phyloP scores from a whole-genome alignment of 768 basidiomycete genomes.

The Boletus sp. region DNA sequence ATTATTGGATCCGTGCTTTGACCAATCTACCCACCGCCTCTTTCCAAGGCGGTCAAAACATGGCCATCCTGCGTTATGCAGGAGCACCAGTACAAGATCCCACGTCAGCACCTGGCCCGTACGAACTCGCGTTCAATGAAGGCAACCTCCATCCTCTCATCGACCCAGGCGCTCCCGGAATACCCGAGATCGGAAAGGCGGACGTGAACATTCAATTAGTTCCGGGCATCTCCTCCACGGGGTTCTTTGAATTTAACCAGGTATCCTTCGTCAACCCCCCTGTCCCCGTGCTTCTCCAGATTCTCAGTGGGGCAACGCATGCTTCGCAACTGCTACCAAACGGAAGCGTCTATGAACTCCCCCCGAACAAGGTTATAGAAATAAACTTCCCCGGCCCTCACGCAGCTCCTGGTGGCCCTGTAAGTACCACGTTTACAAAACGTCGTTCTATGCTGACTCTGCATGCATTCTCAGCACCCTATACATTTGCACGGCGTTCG shows the following conservation, averaged over 20 bases:
- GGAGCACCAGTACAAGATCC: conserved; percentile 48
- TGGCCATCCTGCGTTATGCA: conserved; percentile 51
- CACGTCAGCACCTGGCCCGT: conserved; percentile 28
- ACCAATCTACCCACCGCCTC: conserved; percentile 29
- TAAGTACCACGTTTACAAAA: conserved; percentile 17
- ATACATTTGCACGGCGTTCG: conserved; percentile 45
- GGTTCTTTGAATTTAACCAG: conserved; percentile 25
- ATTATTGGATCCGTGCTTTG: conserved; percentile 56
- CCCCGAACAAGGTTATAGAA: conserved; percentile 45
- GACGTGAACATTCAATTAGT: conserved; percentile 36
- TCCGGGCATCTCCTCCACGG: background rate
- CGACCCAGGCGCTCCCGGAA: conserved; percentile 38
- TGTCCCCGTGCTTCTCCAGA: conserved; percentile 57
- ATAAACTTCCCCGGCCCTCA: conserved; percentile 41
- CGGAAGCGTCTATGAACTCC: conserved; percentile 48
- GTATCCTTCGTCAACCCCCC: conserved; percentile 38
- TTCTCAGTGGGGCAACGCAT: conserved; percentile 50
- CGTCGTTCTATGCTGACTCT: background rate
- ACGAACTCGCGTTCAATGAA: conserved; percentile 37
- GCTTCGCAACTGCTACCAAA: conserved; percentile 48
- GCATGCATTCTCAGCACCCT: conserved; percentile 31
- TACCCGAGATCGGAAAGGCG: conserved; percentile 37
- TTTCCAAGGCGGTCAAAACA: conserved; percentile 40
- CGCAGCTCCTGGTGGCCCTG: conserved; percentile 28
- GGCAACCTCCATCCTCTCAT: conserved; percentile 37